Base-by-base conservation (phyloP, 78 protist genomes). In the Speleostelium caveatum region DNA sequence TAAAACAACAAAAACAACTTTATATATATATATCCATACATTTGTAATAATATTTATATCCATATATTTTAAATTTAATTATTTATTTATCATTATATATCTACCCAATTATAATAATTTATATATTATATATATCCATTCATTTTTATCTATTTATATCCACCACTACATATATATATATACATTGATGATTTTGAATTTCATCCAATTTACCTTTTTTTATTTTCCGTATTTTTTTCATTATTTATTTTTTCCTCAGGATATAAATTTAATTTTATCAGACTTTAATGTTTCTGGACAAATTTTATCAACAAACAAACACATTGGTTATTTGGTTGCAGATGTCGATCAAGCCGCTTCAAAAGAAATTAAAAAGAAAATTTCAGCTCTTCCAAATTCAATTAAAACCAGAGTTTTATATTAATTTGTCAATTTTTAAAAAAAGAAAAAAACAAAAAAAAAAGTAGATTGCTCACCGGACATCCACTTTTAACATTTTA, bases 261-360 rank as follows among this genome's bases (percentile, higher is more conserved):
- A 86, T 59, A 93, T 94, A 78, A 90, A 95, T 72, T 39, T 60
- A 22, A 87, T 94, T 51, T 42, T 94, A 77, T 79, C 85, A 22
- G 90, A 85, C 28, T 67, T 75, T 86, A 96, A 96, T 68, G 92
- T 96, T 24, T 49, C 65, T 6, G 58, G 74, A 32, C 97, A 96
- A 72, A 58, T 63, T 39, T 83, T 96, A 3, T 56, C 80, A 5
- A 96, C 97, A 2, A 38, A 60, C 28, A 75, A 91, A 58, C 75
- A 45, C 28, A 86, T 94, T 30, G 97, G 97, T 28, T 96, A 96
- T 83, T 22, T 95, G 33, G 60, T 96, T 53, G 89, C 94, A 26
- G 95, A 96, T 59, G 89, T 96, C 8, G 96, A 94, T 62, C 10
- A 61, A 24, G 69, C 41, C 14, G 95, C 94, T n/a, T 66, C 87